Percentiles rank a stretch among this genome's conserved stretches.
phyloP scores from a whole-genome alignment of 2,329 filamentous ascomycete species.

The Cladobotryum mycophilum region DNA sequence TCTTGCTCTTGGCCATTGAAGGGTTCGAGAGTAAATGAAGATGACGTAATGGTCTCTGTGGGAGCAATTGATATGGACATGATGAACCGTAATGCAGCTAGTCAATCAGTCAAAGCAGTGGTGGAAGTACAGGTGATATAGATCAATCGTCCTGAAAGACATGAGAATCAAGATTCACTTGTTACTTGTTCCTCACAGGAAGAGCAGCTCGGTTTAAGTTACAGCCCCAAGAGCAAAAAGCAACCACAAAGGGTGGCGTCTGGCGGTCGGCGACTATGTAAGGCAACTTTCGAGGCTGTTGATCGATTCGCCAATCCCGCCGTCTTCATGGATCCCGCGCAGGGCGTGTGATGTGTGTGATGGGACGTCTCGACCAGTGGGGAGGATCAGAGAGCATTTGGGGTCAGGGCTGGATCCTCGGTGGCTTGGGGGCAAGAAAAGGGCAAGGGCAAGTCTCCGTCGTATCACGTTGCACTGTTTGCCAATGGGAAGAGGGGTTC shows the following conservation, averaged over 20 bases:
- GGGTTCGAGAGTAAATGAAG: conserved; percentile 15
- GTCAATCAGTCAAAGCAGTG: not conserved
- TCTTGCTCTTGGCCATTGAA: conserved; percentile 1
- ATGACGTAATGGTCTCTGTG: conserved; percentile 19
- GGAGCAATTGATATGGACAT: conserved; percentile 25
- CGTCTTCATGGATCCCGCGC: not conserved
- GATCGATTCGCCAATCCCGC: not conserved
- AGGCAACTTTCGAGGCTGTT: not conserved
- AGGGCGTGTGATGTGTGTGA: not conserved
- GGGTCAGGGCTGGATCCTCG: not conserved
- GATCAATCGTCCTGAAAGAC: not conserved
- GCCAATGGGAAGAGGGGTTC: not conserved
- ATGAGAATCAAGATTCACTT: conserved; percentile 1
- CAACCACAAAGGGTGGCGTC: conserved; percentile 5
- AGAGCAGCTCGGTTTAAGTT: too few relatives aligned
- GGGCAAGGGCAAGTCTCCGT: too few relatives aligned
- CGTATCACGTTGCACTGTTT: conserved; percentile 4
- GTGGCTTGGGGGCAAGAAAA: not conserved
- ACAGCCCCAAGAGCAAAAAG: too few relatives aligned
- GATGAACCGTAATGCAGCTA: not conserved
- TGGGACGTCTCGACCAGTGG: too few relatives aligned
- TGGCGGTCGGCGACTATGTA: conserved; percentile 9
- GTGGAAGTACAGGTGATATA: not conserved
- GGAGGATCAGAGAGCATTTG: not conserved
- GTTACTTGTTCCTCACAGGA: not conserved